Conservation (phyloP, 805 yeast species). For the Candida multigemmis region DNA sequence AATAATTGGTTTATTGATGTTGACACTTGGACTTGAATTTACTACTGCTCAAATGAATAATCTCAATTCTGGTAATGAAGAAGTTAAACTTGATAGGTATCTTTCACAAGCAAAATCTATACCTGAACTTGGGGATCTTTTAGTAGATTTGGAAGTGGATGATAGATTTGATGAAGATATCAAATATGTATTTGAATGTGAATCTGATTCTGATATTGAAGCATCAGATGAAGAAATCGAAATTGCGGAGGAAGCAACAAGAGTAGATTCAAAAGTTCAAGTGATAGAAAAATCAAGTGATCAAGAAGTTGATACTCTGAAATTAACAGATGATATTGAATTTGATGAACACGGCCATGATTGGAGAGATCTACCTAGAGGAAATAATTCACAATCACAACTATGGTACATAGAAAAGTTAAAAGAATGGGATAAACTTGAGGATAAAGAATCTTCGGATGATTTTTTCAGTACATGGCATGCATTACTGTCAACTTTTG, state of each 20-base stretch:
- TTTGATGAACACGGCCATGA: conserved; percentile 56
- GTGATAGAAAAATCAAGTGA: conserved; percentile 9
- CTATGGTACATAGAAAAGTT: conserved; percentile 10
- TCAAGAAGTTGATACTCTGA: conserved; percentile 3
- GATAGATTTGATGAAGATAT: conserved; percentile 67
- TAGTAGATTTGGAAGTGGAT: conserved; percentile 47
- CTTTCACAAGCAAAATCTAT: conserved; percentile 9
- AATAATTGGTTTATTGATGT: conserved; percentile 40
- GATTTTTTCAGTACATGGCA: conserved; percentile 18
- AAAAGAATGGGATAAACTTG: conserved; percentile 8
- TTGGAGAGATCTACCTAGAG: conserved; percentile 68
- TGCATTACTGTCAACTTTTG: conserved; percentile 13
- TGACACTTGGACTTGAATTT: conserved; percentile 13
- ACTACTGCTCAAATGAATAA: conserved; percentile 5
- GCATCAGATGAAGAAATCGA: conserved; percentile 10
- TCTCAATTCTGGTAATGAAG: conserved; percentile 3
- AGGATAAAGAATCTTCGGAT: conserved; percentile 12
- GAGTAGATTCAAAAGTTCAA: conserved; percentile 4
- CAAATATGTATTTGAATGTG: conserved; percentile 51
- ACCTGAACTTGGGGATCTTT: conserved; percentile 41
- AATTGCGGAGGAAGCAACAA: conserved; percentile 1
- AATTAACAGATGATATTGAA: conserved; percentile 23
- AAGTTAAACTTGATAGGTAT: not conserved
- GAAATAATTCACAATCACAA: conserved; percentile 31
- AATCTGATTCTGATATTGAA: conserved; percentile 22